Base-by-base conservation (phyloP, 805 yeast species). In the Cephaloascus albidus region DNA sequence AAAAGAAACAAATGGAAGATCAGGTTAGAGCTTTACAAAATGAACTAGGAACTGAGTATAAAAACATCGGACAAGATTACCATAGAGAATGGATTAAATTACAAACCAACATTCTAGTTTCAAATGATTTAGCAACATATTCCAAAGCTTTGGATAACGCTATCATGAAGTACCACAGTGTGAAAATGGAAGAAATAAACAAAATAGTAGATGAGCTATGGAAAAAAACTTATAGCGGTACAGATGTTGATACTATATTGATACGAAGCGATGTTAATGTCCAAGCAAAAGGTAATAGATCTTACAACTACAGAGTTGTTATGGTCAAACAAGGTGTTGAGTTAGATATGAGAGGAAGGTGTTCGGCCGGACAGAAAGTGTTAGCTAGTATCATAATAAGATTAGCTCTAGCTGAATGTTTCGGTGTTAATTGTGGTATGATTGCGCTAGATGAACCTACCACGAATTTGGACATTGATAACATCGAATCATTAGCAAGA, bases 381-480 rank as follows among this genome's bases (percentile, higher is more conserved):
- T 61, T 93, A 36, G 96, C 97, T 0, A 82, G 94, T 32, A 89
- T 93, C 36, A 78, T 93, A 26, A 90, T 93, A 41, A 70, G 99
- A 40, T 62, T 93, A 40, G 96, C 97, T 0, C 65, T 93, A 36
- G 93, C 97, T 1, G 97, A 93, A 58, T 86, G 97, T 52, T 90
- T 93, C 65, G 97, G 98, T 5, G 72, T 80, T 2, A 86, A 85
- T 53, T 90, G 96, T 64, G 98, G 98, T 37, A 84, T 93, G 60
- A 86, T 93, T 49, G 95, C 97, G 0, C 68, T 93, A 32, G 99
- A 93, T 60, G 99, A 93, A 61, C 99, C 99, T 6, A 93, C 99
- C 0, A 93, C 98, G 0, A 93, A 93, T 52, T 67, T 93, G 41
- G 99, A 93, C 59, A 77, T 74, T 37, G 96, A 85, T 43, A 93